Base-by-base conservation (phyloP, 345 rosid genomes). In the Sapria himalayana region DNA sequence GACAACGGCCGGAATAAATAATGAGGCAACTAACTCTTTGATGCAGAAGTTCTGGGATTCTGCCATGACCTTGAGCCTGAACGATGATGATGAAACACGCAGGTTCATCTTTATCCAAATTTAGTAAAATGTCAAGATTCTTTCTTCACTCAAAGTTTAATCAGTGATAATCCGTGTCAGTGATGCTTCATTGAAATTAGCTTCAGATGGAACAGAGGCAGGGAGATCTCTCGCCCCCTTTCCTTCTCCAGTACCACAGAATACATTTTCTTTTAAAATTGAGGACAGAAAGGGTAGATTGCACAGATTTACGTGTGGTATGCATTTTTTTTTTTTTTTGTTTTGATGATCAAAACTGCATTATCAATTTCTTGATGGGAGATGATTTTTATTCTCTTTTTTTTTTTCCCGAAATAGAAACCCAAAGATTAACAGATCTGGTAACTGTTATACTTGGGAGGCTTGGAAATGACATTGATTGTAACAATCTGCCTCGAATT, bases 1-100 rank as follows among this genome's bases (percentile, higher is more conserved):
- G 47, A 80, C 50, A 42, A 60, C 78, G 40, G 54, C 70, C 39
- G 99, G 79, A 56, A 53, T 69, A 48, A 75, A 55, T 44, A 77
- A 58, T 48, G 99, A 91, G 69, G 63, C 79, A 25, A 53, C 86
- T 36, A 67, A 57, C 76, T 52, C 85, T 11, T 67, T 84, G 93
- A 80, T 84, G 93, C 96, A 91, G 43, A 91, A 73, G 60, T 84
- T 91, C 70, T 91, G 99, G 96, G 99, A 91, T 68, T 84, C 99
- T 18, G 93, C 96, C 41, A 72, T 84, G 81, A 73, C 76, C 22
- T 46, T 71, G 42, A 68, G 80, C 65, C 78, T 81, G 32, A 33
- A 57, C 43, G 99, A 73, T 33, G 96, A 84, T 0, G 93, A 84
- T 1, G 99, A 91, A 16, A 43, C 75, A 1, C 66, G 70, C 32